Evolutionary conservation across 768 basidiomycete species (phyloP), one percentile per base, ranked within the genome.

Genomic region (Tremella mesenterica): DNA sequence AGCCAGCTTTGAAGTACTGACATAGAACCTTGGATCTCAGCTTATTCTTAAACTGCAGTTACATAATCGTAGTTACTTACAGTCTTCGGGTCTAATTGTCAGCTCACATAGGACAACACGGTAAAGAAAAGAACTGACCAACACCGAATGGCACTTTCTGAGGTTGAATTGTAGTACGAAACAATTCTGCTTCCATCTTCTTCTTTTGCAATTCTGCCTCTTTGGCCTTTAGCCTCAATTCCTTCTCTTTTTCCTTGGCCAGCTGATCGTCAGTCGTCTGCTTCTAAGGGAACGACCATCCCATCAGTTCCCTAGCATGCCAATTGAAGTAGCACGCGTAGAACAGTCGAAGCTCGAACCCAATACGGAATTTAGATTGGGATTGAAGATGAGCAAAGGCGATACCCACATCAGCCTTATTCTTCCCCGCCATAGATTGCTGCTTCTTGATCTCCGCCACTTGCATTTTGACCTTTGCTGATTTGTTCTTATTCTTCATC

Each of bases 1-100:
- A 79, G 3, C 93, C 92, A 12, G 86, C 85, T 75, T 96, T 96
- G 79, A 79, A 91, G 77, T 84, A 96, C 25, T 80, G 84, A 71
- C 95, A 97, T 29, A 97, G 77, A 29, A 97, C 77, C 13, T 65
- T 39, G 36, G 16, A 21, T n/a, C 5, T n/a, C 18, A 28, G n/a
- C n/a, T n/a, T n/a, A n/a, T n/a, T n/a, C n/a, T n/a, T n/a, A 12
- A 12, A 36, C 41, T 23, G 10, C 44, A 30, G 2, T 49, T 25
- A 27, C 8, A 8, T 2, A 27, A 25, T 21, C 48, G 50, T 16
- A 8, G 13, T 3, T 26, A 28, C 50, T 52, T 34, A 68, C 66
- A 44, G 88, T 90, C 79, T 95, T 96, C 25, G 92, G 93, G 74
- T 97, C 92, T 73, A 57, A 31, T 29, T n/a, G 30, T 54, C 50